Evolutionary conservation across 139 green algal species (phyloP).

Genomic region (Micromonas pusilla): DNA sequence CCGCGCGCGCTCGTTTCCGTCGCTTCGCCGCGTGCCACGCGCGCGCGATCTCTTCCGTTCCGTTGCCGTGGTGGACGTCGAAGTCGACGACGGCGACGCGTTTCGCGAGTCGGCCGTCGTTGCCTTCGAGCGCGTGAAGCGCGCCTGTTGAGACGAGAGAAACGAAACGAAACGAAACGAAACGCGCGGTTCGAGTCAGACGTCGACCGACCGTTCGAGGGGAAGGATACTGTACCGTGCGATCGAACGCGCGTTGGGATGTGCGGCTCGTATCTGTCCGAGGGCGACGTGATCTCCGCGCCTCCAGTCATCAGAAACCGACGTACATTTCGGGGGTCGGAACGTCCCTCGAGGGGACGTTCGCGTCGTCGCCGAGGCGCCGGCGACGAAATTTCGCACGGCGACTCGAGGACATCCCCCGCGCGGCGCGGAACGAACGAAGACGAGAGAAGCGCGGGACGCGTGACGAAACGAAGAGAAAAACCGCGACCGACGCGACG

Average conservation of each 20-base stretch:
- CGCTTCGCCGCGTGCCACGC: not conserved
- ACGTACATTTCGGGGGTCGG: not conserved
- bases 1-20: not conserved
- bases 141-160: slow-evolving; percentile 4
- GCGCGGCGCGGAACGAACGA: too few relatives aligned
- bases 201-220: too few relatives aligned
- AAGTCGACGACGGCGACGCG: slow-evolving; percentile 21
- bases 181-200: not conserved
- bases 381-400: not conserved
- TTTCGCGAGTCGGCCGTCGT: not conserved
- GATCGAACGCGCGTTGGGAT: too few relatives aligned
- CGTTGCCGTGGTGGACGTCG: slow-evolving; percentile 27
- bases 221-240: too few relatives aligned
- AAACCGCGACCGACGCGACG: not conserved
- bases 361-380: too few relatives aligned
- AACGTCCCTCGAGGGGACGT: not conserved
- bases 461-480: not conserved
- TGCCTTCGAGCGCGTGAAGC: slow-evolving; percentile 2
- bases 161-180: not conserved
- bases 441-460: too few relatives aligned
- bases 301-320: slow-evolving; percentile 3
- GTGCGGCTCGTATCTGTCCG: slow-evolving; percentile 24
- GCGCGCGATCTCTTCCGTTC: slow-evolving; percentile 25
- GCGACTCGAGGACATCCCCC: too few relatives aligned
- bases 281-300: not conserved